These are phyloP conservation scores for Solanum clarkiae DNA, from an alignment of 257 asterid genomes.

Conservation along the genomic window DNA sequence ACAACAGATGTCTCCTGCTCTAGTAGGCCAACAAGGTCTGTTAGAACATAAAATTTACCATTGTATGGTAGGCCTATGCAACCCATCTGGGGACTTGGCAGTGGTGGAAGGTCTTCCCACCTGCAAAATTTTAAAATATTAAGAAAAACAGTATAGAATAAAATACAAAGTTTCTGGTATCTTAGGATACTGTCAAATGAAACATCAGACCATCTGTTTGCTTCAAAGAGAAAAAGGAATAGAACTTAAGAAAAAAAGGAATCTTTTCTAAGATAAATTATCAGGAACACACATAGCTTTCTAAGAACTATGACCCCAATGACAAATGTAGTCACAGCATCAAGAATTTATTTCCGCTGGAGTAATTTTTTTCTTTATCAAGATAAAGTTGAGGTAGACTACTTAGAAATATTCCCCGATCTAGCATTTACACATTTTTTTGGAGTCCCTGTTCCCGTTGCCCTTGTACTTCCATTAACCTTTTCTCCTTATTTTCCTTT, in stretches of 20 bases:
- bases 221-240: background rate
- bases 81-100: background rate
- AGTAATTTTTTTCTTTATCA: background rate
- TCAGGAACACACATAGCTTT: background rate
- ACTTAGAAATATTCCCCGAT: background rate
- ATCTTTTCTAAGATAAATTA: background rate
- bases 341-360: background rate
- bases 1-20: background rate
- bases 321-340: background rate
- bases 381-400: background rate
- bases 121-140: background rate
- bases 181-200: background rate
- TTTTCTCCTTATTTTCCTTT: background rate
- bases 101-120: background rate
- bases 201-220: background rate
- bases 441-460: background rate
- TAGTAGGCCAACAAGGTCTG: conserved; percentile 1
- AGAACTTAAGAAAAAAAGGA: background rate
- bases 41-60: background rate
- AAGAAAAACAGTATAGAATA: background rate
- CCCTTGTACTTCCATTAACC: background rate
- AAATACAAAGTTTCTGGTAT: background rate
- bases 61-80: background rate
- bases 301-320: background rate
- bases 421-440: background rate